Evolutionary conservation across 1,139 yeast species (phyloP).

Genomic region (Candida pseudoviswanathii): DNA sequence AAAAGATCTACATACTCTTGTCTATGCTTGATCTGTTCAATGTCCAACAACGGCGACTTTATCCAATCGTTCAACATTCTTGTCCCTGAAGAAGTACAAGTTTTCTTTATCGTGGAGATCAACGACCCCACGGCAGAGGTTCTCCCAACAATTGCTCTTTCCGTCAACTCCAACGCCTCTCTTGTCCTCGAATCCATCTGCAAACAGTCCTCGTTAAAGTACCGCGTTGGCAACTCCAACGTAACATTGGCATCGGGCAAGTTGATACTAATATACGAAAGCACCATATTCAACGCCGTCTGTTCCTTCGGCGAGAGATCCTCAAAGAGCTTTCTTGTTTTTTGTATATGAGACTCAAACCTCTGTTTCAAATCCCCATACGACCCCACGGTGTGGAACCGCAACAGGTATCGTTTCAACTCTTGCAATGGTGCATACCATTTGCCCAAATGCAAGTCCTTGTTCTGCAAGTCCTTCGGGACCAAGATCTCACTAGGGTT

Average conservation of each 20-base stretch:
- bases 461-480: constrained; percentile 29
- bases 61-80: constrained; percentile 80
- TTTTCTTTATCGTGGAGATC: constrained; percentile 64
- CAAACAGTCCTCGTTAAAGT: constrained; percentile 53
- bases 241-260: constrained; percentile 42
- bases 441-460: constrained; percentile 40
- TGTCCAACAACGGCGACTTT: constrained; percentile 71
- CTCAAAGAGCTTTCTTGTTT: constrained; percentile 57
- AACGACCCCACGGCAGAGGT: constrained; percentile 68
- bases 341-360: constrained; percentile 50
- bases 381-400: constrained; percentile 44
- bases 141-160: constrained; percentile 54
- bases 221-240: constrained; percentile 40
- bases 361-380: constrained; percentile 35
- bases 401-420: constrained; percentile 59
- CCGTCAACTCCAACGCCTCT: constrained; percentile 73
- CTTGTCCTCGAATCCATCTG: constrained; percentile 84
- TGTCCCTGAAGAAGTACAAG: constrained; percentile 81
- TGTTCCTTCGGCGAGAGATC: constrained; percentile 50
- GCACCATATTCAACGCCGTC: constrained; percentile 47
- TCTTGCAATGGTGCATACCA: constrained; percentile 67
- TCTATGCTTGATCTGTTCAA: constrained; percentile 55
- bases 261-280: constrained; percentile 43
- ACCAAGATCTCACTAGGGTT: constrained; percentile 68
- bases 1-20: constrained; percentile 65